phyloP scores from a whole-genome alignment of 768 basidiomycete genomes.

The Gloeophyllum trabeum region DNA sequence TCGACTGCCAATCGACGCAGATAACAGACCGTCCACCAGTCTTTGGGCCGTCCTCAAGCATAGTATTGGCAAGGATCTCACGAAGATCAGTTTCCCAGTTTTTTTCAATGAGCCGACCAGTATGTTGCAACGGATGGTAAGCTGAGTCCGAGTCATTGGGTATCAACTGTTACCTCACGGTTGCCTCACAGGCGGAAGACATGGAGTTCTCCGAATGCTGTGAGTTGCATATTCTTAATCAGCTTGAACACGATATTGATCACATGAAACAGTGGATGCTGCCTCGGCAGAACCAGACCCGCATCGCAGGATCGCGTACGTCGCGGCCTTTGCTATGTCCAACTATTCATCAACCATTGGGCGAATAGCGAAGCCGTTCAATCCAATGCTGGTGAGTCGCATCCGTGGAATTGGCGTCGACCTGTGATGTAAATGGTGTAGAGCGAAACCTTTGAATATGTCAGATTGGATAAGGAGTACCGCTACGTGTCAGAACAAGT shows the following conservation, averaged over 20 bases:
- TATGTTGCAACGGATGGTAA: constrained; percentile 91
- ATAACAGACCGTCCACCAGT: constrained; percentile 81
- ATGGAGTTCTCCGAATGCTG: constrained; percentile 95
- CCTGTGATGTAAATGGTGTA: constrained; percentile 14
- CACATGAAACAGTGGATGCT: constrained; percentile 52
- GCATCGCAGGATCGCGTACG: constrained; percentile 76
- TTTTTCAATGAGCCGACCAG: constrained; percentile 92
- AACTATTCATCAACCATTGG: constrained; percentile 97
- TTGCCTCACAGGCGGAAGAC: constrained; percentile 59
- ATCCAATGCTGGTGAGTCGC: constrained; percentile 76
- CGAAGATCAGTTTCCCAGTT: constrained; percentile 91
- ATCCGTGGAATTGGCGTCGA: neutral
- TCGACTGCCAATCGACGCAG: constrained; percentile 48
- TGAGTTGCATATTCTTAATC: constrained; percentile 27
- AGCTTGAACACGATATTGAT: neutral
- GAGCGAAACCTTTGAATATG: constrained; percentile 94
- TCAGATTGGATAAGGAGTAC: constrained; percentile 77
- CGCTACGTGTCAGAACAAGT: constrained; percentile 95
- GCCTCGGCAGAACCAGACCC: constrained; percentile 71
- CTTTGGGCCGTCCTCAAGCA: constrained; percentile 93
- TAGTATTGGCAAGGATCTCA: constrained; percentile 93
- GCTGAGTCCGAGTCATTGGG: constrained; percentile 9
- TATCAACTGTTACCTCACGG: constrained; percentile 1
- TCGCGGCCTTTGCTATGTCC: constrained; percentile 95
- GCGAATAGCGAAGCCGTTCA: constrained; percentile 94